Conservation (phyloP, 75 land plant genomes). For the Pinus albicaulis region DNA sequence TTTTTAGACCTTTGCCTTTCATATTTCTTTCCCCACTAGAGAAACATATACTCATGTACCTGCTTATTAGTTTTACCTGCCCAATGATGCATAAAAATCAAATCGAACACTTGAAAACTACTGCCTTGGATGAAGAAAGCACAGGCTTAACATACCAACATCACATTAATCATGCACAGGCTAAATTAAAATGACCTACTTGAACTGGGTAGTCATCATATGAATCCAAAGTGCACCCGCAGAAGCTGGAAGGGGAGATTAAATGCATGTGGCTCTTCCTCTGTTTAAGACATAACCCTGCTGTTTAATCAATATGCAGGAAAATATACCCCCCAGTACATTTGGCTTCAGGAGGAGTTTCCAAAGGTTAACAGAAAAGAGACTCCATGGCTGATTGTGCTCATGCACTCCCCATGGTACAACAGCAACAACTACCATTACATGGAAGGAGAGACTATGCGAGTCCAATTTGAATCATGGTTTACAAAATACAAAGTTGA, state of each 20-base stretch:
- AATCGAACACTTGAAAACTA: not conserved
- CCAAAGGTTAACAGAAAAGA: slow-evolving; percentile 61
- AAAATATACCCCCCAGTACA: slow-evolving; percentile 71
- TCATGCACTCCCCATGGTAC: slow-evolving; percentile 86
- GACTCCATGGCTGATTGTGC: slow-evolving; percentile 91
- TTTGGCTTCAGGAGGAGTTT: slow-evolving; percentile 65
- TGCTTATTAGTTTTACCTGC: not conserved
- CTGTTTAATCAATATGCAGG: slow-evolving; percentile 28
- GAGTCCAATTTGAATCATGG: slow-evolving; percentile 68
- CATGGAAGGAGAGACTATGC: slow-evolving; percentile 92
- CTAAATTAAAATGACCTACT: no score
- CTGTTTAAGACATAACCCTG: not conserved
- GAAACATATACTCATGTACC: no score
- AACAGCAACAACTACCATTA: slow-evolving; percentile 77
- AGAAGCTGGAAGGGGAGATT: no score
- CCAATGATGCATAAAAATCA: not conserved
- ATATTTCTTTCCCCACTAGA: no score
- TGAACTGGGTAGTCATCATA: no score
- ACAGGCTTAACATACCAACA: no score
- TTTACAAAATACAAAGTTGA: slow-evolving; percentile 78
- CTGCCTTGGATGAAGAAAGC: no score
- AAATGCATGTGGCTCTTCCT: not conserved
- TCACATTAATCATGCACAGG: no score
- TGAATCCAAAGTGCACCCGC: no score
- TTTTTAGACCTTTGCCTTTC: no score